Evolutionary conservation across 2,329 filamentous ascomycete species (phyloP), one percentile per base, ranked within the genome.

Genomic region (Penicillium italicum): DNA sequence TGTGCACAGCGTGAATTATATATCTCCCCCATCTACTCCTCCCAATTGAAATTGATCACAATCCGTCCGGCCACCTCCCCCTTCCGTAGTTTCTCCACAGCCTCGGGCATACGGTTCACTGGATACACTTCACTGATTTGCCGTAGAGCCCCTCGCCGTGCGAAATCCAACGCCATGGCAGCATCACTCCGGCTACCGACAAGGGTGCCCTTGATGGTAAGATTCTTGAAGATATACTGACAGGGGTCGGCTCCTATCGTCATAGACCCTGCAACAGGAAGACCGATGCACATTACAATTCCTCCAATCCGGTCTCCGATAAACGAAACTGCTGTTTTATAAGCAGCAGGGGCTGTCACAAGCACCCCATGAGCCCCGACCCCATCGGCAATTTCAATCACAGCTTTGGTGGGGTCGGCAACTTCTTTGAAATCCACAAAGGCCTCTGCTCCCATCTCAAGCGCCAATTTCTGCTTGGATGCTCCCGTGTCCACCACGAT

Each of bases 401-500:
- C 76, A 34, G 76, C 76, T 4, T 70, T 70, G 0, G 72, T 62
- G 2, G 69, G 57, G 50, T 69, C 70, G 16, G 34, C 69, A 46
- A 41, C 69, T 43, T 77, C 71, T 38, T 73, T 76, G 67, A 82
- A 84, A 65, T 84, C 82, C n/a, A 85, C 71, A 65, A 82, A 84
- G 1, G 73, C 75, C 54, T 83, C 81, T 0, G 82, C 81, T 4
- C 82, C 82, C 65, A 82, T 76, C 47, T 75, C 69, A 47, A 78
- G 51, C 14, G 76, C 75, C 0, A 83, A 66, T 20, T 74, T 70
- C 12, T 74, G 71, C 62, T 82, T 82, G 4, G 72, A 72, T 1
- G 71, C 73, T 3, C 81, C 80, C 0, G 76, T 78, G 57, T 84
- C 82, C 24, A 84, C 75, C 14, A 82, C 82, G 45, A 85, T 80